Evolutionary conservation across 129 eudicot genomes (phyloP).

Genomic region (Artemisia argyi): DNA sequence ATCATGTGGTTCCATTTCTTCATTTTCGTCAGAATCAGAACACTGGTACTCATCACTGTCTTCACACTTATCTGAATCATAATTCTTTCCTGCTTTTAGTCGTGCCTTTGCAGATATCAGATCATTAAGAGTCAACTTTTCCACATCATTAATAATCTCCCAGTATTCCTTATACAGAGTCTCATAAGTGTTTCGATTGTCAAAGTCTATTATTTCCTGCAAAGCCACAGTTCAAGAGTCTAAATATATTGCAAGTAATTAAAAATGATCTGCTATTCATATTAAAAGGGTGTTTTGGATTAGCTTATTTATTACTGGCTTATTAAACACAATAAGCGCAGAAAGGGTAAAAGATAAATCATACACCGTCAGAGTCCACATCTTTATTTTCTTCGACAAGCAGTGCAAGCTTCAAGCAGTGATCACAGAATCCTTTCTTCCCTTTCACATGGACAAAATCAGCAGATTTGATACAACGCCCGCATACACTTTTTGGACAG

Average conservation of each 20-base stretch:
- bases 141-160: slow-evolving; percentile 52
- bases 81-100: slow-evolving; percentile 35
- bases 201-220: slow-evolving; percentile 71
- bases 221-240: slow-evolving; percentile 24
- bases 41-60: slow-evolving; percentile 37
- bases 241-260: background rate
- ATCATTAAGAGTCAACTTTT: slow-evolving; percentile 47
- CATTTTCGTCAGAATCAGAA: slow-evolving; percentile 31
- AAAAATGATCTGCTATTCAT: background rate
- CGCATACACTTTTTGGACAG: slow-evolving; percentile 70
- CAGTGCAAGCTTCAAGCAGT: slow-evolving; percentile 66
- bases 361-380: slow-evolving; percentile 89
- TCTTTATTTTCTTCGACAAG: slow-evolving; percentile 68
- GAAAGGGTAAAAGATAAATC: background rate
- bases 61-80: slow-evolving; percentile 39
- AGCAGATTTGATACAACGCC: slow-evolving; percentile 40
- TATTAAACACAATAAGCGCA: background rate
- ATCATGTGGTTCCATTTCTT: slow-evolving; percentile 25
- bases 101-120: slow-evolving; percentile 41
- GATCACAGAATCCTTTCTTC: slow-evolving; percentile 63
- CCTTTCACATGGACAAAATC: slow-evolving; percentile 62
- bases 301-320: too few relatives aligned
- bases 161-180: slow-evolving; percentile 80
- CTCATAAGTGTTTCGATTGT: slow-evolving; percentile 61
- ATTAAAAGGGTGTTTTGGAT: background rate